phyloP scores from a whole-genome alignment of 2,329 filamentous ascomycete species.

The Alternaria novae-zelandiae region DNA sequence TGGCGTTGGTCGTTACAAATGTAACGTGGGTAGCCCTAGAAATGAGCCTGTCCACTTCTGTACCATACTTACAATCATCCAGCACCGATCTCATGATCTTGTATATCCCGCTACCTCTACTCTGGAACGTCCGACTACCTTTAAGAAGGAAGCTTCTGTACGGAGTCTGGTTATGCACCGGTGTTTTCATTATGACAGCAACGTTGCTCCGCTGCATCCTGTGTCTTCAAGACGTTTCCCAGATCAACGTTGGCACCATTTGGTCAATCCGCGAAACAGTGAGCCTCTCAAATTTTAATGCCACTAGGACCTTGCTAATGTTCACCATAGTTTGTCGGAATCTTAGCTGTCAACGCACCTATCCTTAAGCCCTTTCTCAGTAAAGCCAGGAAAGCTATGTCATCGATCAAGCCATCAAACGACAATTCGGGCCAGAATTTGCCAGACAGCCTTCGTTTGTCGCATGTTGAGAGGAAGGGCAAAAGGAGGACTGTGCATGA shows the following conservation, averaged over 20 bases:
- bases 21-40: not conserved
- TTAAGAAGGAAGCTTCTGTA: not conserved
- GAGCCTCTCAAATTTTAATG: not conserved
- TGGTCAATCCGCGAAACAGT: conserved; percentile 11
- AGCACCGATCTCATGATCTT: conserved; percentile 8
- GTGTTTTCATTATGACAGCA: conserved; percentile 3
- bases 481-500: conserved; percentile 9
- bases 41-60: not conserved
- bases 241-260: conserved; percentile 6
- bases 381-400: not conserved
- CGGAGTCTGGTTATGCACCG: conserved; percentile 2
- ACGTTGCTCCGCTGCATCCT: conserved; percentile 1
- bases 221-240: conserved; percentile 6
- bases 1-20: conserved; percentile 11
- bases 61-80: not conserved
- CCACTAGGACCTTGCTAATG: not conserved
- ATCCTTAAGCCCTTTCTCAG: conserved; percentile 4
- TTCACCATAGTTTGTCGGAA: not conserved
- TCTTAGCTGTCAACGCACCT: conserved; percentile 5
- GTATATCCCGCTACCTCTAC: conserved; percentile 1
- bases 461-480: not conserved
- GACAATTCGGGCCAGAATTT: not conserved
- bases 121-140: conserved; percentile 2
- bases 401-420: not conserved
- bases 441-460: conserved; percentile 1